Percentiles rank a stretch among this genome's conserved stretches.
Conservation (phyloP, 2,329 filamentous ascomycete genomes). For the Exophiala calicioides region DNA sequence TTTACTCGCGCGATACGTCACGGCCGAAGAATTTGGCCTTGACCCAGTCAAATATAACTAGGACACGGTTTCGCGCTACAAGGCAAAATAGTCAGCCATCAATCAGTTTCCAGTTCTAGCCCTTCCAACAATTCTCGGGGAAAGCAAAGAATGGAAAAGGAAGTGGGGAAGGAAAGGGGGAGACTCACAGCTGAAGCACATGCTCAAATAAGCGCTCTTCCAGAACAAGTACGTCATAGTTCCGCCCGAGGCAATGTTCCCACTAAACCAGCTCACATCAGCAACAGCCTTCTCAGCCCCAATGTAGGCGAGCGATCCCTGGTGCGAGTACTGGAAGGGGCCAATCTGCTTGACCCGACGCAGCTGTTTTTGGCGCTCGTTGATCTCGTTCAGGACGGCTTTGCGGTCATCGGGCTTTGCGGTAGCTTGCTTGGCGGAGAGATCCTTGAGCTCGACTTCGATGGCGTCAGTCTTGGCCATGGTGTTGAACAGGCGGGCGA, state of each 20-base stretch:
- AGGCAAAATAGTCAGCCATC: constrained; percentile 15
- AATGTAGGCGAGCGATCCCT: constrained; percentile 96
- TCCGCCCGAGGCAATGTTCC: constrained; percentile 91
- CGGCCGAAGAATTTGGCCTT: constrained; percentile 97
- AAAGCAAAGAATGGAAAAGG: constrained; percentile 24
- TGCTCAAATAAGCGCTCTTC: constrained; percentile 96
- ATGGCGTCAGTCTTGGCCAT: constrained; percentile 92
- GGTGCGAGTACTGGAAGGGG: constrained; percentile 97
- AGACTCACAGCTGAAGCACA: constrained; percentile 98
- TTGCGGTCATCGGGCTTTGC: constrained; percentile 65
- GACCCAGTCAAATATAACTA: constrained; percentile 91
- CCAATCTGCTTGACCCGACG: constrained; percentile 90
- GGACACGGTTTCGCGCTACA: constrained; percentile 84
- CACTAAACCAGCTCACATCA: constrained; percentile 95
- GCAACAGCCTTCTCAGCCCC: constrained; percentile 97
- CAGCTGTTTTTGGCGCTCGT: constrained; percentile 80
- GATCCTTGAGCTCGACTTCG: constrained; percentile 70
- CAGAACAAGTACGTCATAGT: constrained; percentile 97
- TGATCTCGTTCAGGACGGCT: constrained; percentile 70
- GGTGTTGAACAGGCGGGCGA: constrained; percentile 95
- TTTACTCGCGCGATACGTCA: constrained; percentile 66
- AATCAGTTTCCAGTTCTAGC: too few species aligned
- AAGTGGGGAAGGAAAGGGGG: constrained; percentile 1
- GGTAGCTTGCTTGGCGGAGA: constrained; percentile 66
- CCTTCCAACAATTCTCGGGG: too few species aligned